Conservation (phyloP, 2,329 filamentous ascomycete species). For the Bipolaris cookei region DNA sequence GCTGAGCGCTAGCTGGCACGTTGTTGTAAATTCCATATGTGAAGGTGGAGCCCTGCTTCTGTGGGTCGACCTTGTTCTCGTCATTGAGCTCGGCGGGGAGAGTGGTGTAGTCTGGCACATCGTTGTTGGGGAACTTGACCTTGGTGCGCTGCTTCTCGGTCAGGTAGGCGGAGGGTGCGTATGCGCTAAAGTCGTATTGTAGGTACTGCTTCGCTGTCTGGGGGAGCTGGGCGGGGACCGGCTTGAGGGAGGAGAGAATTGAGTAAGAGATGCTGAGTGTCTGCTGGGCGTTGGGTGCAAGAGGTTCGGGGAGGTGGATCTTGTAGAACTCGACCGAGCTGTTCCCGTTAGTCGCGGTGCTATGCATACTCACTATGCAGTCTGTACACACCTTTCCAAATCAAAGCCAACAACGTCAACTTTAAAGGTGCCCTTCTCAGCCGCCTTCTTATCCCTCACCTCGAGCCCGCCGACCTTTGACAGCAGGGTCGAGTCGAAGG, state of each 20-base stretch:
- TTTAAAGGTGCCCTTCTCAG: constrained; percentile 69
- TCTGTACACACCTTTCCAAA: constrained; percentile 55
- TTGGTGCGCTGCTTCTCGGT: constrained; percentile 97
- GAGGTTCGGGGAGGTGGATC: constrained; percentile 76
- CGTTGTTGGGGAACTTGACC: constrained; percentile 79
- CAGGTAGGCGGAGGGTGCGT: constrained; percentile 80
- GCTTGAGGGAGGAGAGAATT: constrained; percentile 76
- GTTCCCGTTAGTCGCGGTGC: constrained; percentile 12
- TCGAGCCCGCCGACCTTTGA: constrained; percentile 83
- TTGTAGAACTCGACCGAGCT: constrained; percentile 74
- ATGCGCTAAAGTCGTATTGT: constrained; percentile 83
- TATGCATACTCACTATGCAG: background rate
- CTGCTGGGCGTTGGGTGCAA: constrained; percentile 77
- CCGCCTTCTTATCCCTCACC: constrained; percentile 88
- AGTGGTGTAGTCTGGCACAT: constrained; percentile 84
- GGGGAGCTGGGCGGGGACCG: constrained; percentile 80
- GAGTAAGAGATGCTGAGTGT: constrained; percentile 89
- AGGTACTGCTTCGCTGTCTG: constrained; percentile 90
- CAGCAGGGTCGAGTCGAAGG: constrained; percentile 79
- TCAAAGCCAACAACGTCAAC: constrained; percentile 70
- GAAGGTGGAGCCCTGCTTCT: constrained; percentile 83
- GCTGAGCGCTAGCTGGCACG: constrained; percentile 75
- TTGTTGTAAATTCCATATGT: constrained; percentile 90
- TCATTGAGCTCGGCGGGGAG: constrained; percentile 65
- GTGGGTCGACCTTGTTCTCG: constrained; percentile 69